Evolutionary conservation across 2,329 filamentous ascomycete species (phyloP).

Genomic region (Clathrospora elynae): DNA sequence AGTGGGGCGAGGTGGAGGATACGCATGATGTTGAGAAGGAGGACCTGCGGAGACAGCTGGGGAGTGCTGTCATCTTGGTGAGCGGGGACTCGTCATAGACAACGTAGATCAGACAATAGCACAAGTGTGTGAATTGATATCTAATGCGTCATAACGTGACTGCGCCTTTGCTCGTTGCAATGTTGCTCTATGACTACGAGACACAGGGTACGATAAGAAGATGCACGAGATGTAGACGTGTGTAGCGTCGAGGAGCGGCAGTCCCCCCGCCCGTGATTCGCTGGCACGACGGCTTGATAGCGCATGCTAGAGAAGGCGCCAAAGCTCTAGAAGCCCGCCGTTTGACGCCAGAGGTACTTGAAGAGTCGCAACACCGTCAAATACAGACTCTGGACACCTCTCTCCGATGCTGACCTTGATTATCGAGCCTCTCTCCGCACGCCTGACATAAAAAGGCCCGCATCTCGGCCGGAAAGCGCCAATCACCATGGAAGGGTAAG

Average conservation of each 20-base stretch:
- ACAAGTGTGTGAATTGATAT: too few relatives aligned
- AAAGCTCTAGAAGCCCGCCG: slow-evolving; percentile 15
- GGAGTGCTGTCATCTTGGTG: slow-evolving; percentile 82
- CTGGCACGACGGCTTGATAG: slow-evolving; percentile 3
- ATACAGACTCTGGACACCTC: too few relatives aligned
- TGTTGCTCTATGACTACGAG: too few relatives aligned
- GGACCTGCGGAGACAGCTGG: slow-evolving; percentile 84
- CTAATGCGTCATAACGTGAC: too few relatives aligned
- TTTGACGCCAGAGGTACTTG: slow-evolving; percentile 6
- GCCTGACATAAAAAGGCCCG: slow-evolving; percentile 1
- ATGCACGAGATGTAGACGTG: too few relatives aligned
- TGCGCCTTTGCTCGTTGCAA: too few relatives aligned
- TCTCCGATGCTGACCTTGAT: too few relatives aligned
- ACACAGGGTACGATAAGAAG: too few relatives aligned
- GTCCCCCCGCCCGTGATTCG: too few relatives aligned
- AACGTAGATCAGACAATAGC: too few relatives aligned
- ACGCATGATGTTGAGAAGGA: slow-evolving; percentile 96
- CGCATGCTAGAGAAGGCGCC: slow-evolving; percentile 18
- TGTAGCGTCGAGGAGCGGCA: too few relatives aligned
- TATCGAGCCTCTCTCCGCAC: background rate
- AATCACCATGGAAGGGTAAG: slow-evolving; percentile 45
- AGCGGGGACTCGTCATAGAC: slow-evolving; percentile 43
- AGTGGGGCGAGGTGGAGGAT: slow-evolving; percentile 97
- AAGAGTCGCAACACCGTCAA: background rate
- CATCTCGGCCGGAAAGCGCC: slow-evolving; percentile 9